Conservation (phyloP, 1,139 yeast genomes). For the Entelexis sorbosivorans region DNA sequence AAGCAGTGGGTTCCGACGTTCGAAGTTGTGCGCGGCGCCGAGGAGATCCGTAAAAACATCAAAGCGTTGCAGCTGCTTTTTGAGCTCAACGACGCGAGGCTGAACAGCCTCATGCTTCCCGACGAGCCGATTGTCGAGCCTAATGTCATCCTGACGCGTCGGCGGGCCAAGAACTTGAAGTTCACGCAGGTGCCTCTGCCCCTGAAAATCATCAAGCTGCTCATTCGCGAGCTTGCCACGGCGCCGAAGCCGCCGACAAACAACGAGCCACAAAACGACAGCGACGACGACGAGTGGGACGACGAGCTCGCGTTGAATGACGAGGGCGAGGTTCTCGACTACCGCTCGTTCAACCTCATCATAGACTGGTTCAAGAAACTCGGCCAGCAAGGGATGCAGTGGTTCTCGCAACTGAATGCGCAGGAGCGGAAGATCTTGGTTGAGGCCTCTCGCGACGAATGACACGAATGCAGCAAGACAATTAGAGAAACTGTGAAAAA, state of each 20-base stretch:
- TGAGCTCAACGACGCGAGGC: constrained; percentile 44
- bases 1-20: constrained; percentile 77
- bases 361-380: constrained; percentile 55
- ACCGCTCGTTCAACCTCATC: constrained; percentile 35
- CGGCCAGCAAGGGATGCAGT: constrained; percentile 37
- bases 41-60: constrained; percentile 58
- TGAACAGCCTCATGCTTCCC: constrained; percentile 48
- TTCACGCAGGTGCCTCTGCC: constrained; percentile 55
- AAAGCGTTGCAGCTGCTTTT: constrained; percentile 59
- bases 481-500: too few species aligned
- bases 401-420: constrained; percentile 18
- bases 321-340: constrained; percentile 25
- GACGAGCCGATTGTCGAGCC: constrained; percentile 66
- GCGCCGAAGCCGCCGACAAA: constrained; percentile 23
- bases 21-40: constrained; percentile 70
- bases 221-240: constrained; percentile 53
- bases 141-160: constrained; percentile 65
- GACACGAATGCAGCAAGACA: background rate
- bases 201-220: constrained; percentile 58
- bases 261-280: constrained; percentile 22
- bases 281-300: constrained; percentile 46
- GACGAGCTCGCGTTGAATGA: constrained; percentile 27
- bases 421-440: constrained; percentile 18
- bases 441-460: constrained; percentile 8
- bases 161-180: constrained; percentile 52